Base-by-base conservation (phyloP, 179 eudicot genomes). In the Gypsophila paniculata region DNA sequence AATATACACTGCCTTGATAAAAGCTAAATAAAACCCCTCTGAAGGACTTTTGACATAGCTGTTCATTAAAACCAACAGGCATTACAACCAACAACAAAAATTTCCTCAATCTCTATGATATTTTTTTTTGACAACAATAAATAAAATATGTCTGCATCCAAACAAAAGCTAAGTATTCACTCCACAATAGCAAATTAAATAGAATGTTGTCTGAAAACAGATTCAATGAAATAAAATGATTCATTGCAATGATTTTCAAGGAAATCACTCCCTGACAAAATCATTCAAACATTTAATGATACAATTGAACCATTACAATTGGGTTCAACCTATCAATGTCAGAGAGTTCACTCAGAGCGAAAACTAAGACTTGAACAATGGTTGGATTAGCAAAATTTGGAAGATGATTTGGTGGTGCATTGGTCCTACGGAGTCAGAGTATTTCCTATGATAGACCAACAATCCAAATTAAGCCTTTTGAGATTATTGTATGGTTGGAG, bases 31-130 rank as follows among this genome's bases (percentile, higher is more conserved):
- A 32, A 32, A 14, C 4, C 61, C 42, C 60, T 59, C 9, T 51
- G 3, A 9, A 58, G 32, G 21, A 58, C 8, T 6, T 22, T 58
- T 10, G 2, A 58, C 32, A 8, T 17, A 6, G 17, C 54, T 51
- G 11, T 23, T 21, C 59, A 68, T 25, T 25, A 51, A 52, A 68
- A 68, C 8, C 60, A 68, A 68, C 42, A 68, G 6, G 60, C 58
- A 15, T 23, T 1, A 29, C 34, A 51, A 32, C 21, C 42, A 26
- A 68, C 34, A 54, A n/a, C 29, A 23, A n/a, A 4, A 68, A 48
- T 5, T 49, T 49, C 34, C 44, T 9, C 18, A 29, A 15, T 22
- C 59, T 48, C 6, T 29, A n/a, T n/a, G 34, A 29, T 17, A 15
- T 17, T 48, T 4, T 17, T 48, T 4, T 15, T 7, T 18, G 5